These are phyloP conservation scores for Gynostemma pentaphyllum DNA, from an alignment of 306 rosid genomes.

Conservation along the genomic window DNA sequence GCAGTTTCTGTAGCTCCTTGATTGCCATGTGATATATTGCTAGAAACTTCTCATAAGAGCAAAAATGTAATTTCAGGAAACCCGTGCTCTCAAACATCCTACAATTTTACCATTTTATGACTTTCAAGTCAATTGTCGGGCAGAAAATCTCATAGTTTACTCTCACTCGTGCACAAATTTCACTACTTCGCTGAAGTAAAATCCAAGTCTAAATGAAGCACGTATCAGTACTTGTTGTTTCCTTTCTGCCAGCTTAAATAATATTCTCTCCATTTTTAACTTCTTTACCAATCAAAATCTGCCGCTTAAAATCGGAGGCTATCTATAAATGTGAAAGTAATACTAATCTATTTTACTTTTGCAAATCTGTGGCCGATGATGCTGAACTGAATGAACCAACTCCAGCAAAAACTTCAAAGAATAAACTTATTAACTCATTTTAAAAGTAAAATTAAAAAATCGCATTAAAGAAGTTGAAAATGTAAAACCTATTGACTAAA, in stretches of 20 bases:
- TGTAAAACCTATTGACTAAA: too few species aligned
- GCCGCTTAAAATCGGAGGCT: background rate
- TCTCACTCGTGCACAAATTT: background rate
- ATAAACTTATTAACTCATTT: too few species aligned
- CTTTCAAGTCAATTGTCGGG: background rate
- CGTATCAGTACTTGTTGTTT: background rate
- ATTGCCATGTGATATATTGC: background rate
- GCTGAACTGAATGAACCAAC: background rate
- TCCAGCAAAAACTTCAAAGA: background rate
- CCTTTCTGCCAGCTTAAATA: background rate
- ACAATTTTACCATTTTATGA: background rate
- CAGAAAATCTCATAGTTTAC: background rate
- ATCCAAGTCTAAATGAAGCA: too few species aligned
- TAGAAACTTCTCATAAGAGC: background rate
- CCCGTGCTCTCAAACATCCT: background rate
- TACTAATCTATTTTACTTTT: background rate
- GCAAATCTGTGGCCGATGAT: background rate
- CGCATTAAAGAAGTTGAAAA: too few species aligned
- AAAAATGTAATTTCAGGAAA: background rate
- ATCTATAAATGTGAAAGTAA: background rate
- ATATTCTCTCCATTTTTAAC: background rate
- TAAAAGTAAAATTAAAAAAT: too few species aligned
- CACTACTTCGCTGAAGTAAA: background rate
- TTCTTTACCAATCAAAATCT: background rate
- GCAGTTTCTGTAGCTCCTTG: slow-evolving; percentile 2